Percentiles rank a stretch among this genome's conserved stretches.
phyloP scores from a whole-genome alignment of 2,329 filamentous ascomycete genomes.

The Thelonectria discophora region DNA sequence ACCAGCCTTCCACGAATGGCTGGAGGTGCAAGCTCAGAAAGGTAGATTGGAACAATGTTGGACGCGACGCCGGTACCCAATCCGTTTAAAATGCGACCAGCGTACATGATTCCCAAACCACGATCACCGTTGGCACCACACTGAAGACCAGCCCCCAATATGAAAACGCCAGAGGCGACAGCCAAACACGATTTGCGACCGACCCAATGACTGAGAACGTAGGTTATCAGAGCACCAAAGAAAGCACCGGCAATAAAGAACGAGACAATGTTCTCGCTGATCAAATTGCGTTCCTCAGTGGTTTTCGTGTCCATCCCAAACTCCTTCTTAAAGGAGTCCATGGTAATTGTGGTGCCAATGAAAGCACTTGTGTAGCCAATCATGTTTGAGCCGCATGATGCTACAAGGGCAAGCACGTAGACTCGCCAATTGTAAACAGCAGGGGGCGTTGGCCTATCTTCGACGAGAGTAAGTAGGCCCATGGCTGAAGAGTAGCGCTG shows the following conservation, averaged over 20 bases:
- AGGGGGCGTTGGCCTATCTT: conserved; percentile 49
- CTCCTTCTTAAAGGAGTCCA: conserved; percentile 68
- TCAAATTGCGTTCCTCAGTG: conserved; percentile 54
- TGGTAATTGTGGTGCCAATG: conserved; percentile 71
- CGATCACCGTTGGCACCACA: conserved; percentile 62
- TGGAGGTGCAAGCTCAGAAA: conserved; percentile 57
- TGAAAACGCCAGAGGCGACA: conserved; percentile 44
- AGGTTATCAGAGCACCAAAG: conserved; percentile 71
- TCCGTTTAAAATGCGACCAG: conserved; percentile 61
- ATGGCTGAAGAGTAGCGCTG: conserved; percentile 24
- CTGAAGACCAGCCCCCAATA: conserved; percentile 62
- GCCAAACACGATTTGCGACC: conserved; percentile 47
- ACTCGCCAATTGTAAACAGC: conserved; percentile 49
- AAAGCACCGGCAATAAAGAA: conserved; percentile 76
- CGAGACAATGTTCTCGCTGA: conserved; percentile 72
- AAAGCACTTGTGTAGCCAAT: conserved; percentile 64
- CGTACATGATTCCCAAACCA: conserved; percentile 57
- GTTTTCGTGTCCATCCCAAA: conserved; percentile 63
- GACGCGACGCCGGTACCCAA: conserved; percentile 50
- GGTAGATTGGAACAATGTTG: conserved; percentile 59
- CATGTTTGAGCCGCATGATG: conserved; percentile 53
- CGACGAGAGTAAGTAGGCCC: conserved; percentile 46
- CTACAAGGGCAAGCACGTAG: conserved; percentile 47
- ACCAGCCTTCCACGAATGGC: conserved; percentile 63
- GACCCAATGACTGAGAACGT: conserved; percentile 44